phyloP scores from a whole-genome alignment of 768 basidiomycete species.

The Sarcodon sp. region DNA sequence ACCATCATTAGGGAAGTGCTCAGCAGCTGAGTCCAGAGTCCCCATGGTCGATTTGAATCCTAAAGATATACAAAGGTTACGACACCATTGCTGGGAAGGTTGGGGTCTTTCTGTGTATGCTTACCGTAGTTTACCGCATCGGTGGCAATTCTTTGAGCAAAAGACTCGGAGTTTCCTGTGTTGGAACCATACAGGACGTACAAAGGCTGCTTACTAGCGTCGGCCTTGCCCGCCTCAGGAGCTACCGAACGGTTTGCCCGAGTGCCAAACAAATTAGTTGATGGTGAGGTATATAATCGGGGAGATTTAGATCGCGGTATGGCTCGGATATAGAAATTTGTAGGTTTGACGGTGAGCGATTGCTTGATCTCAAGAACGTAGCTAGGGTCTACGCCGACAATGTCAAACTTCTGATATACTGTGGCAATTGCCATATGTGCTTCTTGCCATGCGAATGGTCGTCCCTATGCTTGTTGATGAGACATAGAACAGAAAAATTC shows the following conservation, averaged over 20 bases:
- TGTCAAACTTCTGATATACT: slow-evolving; percentile 33
- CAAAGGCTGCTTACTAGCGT: slow-evolving; percentile 9
- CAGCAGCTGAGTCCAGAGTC: slow-evolving; percentile 25
- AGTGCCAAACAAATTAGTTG: neutral
- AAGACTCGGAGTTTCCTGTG: slow-evolving; percentile 34
- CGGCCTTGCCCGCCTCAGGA: neutral
- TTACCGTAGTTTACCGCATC: slow-evolving; percentile 20
- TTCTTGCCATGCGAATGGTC: slow-evolving; percentile 37
- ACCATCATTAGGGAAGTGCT: slow-evolving; percentile 26
- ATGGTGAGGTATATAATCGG: neutral
- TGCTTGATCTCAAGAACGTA: slow-evolving; percentile 32
- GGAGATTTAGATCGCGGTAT: slow-evolving; percentile 14
- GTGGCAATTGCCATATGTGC: slow-evolving; percentile 25
- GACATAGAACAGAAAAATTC: neutral
- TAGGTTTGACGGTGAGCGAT: slow-evolving; percentile 34
- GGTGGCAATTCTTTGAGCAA: slow-evolving; percentile 30
- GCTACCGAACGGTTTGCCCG: neutral
- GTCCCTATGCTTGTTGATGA: slow-evolving; percentile 12
- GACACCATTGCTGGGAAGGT: too few species aligned
- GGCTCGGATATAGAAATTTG: slow-evolving; percentile 26
- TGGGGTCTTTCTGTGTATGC: too few species aligned
- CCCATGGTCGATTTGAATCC: slow-evolving; percentile 24
- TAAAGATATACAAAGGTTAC: too few species aligned
- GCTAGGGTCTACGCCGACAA: slow-evolving; percentile 26
- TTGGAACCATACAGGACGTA: slow-evolving; percentile 33